These are phyloP conservation scores for Dalbergia oliveri DNA, from an alignment of 306 rosid genomes.

Conservation along the genomic window DNA sequence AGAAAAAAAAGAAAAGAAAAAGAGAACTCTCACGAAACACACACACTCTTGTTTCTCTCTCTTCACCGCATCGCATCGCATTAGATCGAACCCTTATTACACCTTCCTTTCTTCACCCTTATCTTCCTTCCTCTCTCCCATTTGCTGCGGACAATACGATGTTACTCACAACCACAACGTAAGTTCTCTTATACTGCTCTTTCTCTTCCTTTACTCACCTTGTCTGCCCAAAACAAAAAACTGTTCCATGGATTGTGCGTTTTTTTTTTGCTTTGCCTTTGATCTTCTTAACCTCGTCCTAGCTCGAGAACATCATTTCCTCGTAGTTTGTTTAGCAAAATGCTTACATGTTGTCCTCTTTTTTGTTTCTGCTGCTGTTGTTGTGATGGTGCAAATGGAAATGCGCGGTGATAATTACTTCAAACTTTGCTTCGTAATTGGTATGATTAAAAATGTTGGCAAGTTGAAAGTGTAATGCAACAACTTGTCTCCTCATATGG, in stretches of 20 bases:
- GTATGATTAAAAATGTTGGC: neutral
- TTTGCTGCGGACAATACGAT: conserved; percentile 38
- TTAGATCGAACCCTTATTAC: conserved; percentile 55
- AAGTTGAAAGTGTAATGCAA: conserved; percentile 8
- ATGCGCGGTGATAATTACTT: neutral
- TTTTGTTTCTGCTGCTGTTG: neutral
- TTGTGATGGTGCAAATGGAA: neutral
- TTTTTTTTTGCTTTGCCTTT: conserved; percentile 40
- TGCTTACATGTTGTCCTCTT: neutral
- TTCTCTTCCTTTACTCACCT: neutral
- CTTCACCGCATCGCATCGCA: conserved; percentile 22
- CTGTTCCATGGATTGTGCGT: neutral
- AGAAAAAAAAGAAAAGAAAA: conserved; percentile 11
- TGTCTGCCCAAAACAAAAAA: neutral
- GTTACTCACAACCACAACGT: conserved; percentile 52
- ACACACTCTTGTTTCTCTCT: conserved; percentile 23
- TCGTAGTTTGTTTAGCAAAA: neutral
- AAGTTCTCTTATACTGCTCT: conserved; percentile 21
- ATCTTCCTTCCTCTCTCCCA: conserved; percentile 13
- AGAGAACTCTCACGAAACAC: conserved; percentile 48
- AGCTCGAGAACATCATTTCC: conserved; percentile 12
- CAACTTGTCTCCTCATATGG: conserved; percentile 1
- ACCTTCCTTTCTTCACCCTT: neutral
- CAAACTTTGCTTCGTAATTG: neutral
- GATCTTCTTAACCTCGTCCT: neutral